Percentiles rank a stretch among this genome's conserved stretches.
Evolutionary conservation across 2,329 filamentous ascomycete genomes (phyloP).

Genomic region (Aspergillus sojae): DNA sequence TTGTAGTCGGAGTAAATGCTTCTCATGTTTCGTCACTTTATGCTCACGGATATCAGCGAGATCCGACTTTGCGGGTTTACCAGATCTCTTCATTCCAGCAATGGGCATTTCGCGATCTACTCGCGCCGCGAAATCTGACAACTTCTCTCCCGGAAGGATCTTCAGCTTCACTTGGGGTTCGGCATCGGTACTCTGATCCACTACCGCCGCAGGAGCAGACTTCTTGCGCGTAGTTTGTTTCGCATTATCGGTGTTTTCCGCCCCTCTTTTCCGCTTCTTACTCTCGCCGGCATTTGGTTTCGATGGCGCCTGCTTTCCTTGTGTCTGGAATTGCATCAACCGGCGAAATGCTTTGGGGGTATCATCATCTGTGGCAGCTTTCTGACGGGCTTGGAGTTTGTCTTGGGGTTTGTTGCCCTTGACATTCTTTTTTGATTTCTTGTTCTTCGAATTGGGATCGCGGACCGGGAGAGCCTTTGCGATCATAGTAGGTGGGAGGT

Average conservation of each 20-base stretch:
- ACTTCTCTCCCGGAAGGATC: conserved; percentile 80
- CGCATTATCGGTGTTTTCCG: conserved; percentile 22
- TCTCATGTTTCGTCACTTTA: conserved; percentile 79
- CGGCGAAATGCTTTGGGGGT: conserved; percentile 85
- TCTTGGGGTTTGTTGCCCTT: conserved; percentile 34
- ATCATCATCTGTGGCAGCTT: conserved; percentile 63
- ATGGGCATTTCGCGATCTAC: conserved; percentile 86
- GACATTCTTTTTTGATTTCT: conserved; percentile 34
- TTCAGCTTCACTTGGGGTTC: conserved; percentile 52
- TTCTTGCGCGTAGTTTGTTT: conserved; percentile 24
- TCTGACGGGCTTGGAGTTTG: conserved; percentile 23
- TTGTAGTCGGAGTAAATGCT: conserved; percentile 67
- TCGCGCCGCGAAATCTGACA: conserved; percentile 78
- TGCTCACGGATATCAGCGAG: conserved; percentile 51
- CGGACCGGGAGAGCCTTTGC: conserved; percentile 62
- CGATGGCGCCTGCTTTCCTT: conserved; percentile 60
- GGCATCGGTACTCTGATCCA: neutral
- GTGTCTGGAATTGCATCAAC: conserved; percentile 73
- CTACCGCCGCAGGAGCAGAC: conserved; percentile 10
- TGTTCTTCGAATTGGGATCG: conserved; percentile 44
- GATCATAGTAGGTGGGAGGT: conserved; percentile 63
- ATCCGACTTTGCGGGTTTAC: conserved; percentile 25
- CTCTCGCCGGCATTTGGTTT: conserved; percentile 61
- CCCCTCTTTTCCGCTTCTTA: conserved; percentile 53
- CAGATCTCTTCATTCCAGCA: conserved; percentile 66